Base-by-base conservation (phyloP, 2,329 filamentous ascomycete species). In the Aspergillus phoenicis region DNA sequence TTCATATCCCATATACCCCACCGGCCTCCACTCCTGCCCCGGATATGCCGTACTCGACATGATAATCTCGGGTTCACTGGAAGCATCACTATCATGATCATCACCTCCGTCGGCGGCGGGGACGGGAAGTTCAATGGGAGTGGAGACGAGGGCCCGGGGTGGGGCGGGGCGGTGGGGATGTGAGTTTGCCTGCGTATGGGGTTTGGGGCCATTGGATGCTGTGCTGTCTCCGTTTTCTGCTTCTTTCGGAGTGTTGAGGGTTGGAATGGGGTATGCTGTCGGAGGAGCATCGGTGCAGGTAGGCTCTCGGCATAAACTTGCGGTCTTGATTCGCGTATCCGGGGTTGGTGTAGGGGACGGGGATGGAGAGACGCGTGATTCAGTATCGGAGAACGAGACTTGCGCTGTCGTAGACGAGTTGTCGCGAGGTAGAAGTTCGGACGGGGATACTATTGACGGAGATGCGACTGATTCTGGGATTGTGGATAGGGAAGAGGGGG, bases 21-120 rank as follows among this genome's bases (percentile, higher is more conserved):
- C 60, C 13, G 79, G 79, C 59, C 68, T 72, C 79, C 79, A 81
- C 66, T 81, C 78, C 71, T 81, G 79, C 8, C 80, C 80, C 1
- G 80, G 80, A 66, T 82, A 82, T 17, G 79, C 73, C 1, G 80
- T 82, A n/a, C 78, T 77, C 5, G 77, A 79, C 80, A 82, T 82
- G 24, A 78, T 62, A 33, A 81, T 76, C 58, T 82, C 78, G 2
- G 39, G 8, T 52, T 82, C 80, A 28, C 77, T 78, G 11, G 73
- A 75, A 59, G 78, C 72, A 54, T 79, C 71, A 43, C 6, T 13
- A 59, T 81, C 78, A 17, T 20, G 15, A 52, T 81, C 80, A 30
- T 77, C 77, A 8, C 73, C 75, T 59, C 78, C 73, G 55, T 80
- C 71, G 28, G 68, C 65, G 6, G 71, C 64, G 28, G 47, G 58